Evolutionary conservation across 2,329 filamentous ascomycete species (phyloP), one percentile per base, ranked within the genome.

Genomic region (Harringtonia lauricola): DNA sequence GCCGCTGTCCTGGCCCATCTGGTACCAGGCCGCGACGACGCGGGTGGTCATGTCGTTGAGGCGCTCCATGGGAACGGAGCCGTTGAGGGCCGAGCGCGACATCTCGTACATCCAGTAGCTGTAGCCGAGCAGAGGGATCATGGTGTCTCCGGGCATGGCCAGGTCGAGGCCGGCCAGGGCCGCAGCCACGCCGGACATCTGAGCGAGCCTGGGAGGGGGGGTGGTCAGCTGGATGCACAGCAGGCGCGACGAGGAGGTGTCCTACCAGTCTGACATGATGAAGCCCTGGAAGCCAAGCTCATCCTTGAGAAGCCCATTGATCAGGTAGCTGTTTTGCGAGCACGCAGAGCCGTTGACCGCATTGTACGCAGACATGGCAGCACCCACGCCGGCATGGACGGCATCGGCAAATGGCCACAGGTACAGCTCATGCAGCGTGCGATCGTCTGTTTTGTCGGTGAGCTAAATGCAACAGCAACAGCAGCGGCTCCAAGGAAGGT

Each of bases 231-330:
- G 14, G 36, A 19, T 18, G n/a, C 33, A 14, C n/a, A 18, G 13
- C 12, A 7, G 12, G 2, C 17, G 18, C 19, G 9, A 14, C 28
- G 12, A 26, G 13, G 19, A 7, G 4, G 33, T n/a, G n/a, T n/a
- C 45, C 17, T 22, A 39, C 83, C 85, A 92, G 59, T 94, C 86
- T n/a, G 73, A 78, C 74, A 86, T 79, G 45, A 90, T 72, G 54
- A 86, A 86, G 0, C 85, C 85, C 52, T 87, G 83, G 64, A 90
- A 90, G 35, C 83, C 84, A 1, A 90, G 69, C 61, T 92, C 85
- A 9, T 74, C 73, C 65, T 92, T 92, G 52, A 92, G 68, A 3
- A 92, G 63, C 36, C 79, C 77, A 57, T 92, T 92, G 51, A 87
- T 64, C 10, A 83, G 62, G 55, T 83, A 80, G 26, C 80, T 83